Evolutionary conservation across 345 rosid genomes (phyloP).

Genomic region (Adansonia digitata): DNA sequence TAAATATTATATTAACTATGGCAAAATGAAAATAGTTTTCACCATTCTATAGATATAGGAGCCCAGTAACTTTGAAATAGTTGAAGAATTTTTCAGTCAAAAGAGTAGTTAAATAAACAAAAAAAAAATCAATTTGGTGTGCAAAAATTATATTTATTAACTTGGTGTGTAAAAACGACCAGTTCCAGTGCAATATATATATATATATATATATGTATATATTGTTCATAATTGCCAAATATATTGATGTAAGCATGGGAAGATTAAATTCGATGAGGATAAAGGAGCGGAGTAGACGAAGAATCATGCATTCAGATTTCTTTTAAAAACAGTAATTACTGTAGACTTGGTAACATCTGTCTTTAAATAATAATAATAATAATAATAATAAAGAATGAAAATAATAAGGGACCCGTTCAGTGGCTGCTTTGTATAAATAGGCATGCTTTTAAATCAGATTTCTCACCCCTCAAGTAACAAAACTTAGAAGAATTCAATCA

Average conservation of each 20-base stretch:
- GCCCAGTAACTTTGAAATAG: neutral
- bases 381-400: neutral
- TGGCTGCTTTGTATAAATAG: neutral
- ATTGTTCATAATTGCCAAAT: no score
- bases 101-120: neutral
- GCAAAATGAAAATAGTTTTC: neutral
- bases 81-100: neutral
- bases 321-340: neutral
- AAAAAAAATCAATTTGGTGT: neutral
- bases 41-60: neutral
- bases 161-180: no score
- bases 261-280: neutral
- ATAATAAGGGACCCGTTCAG: neutral
- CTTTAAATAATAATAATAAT: neutral
- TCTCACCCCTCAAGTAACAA: neutral
- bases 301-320: neutral
- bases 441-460: neutral
- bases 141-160: no score
- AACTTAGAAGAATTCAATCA: neutral
- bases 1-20: no score
- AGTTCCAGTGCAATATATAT: neutral
- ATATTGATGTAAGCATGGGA: no score
- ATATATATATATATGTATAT: no score
- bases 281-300: neutral
- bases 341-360: neutral